Base-by-base conservation (phyloP, 1,139 yeast genomes). In the Lodderomyces theae region DNA sequence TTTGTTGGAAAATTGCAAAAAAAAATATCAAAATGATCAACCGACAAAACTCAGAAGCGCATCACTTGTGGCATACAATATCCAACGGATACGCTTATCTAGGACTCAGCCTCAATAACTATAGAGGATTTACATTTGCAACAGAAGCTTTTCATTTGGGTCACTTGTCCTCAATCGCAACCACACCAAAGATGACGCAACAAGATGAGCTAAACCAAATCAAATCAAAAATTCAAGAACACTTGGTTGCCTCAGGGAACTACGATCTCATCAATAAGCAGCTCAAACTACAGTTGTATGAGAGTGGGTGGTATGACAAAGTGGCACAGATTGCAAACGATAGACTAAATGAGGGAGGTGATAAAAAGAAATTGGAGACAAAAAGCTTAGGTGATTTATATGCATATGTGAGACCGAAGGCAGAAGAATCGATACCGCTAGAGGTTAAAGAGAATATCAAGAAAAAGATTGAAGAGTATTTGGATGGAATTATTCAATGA, bases 241-340 rank as follows among this genome's bases (percentile, higher is more conserved):
- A 81, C 52, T 72, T 88, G 35, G 79, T 87, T 4, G 75, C 83
- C 33, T 77, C 89, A 21, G 96, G 96, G 0, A 86, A 84, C 61
- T 88, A 87, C 60, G 92, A 86, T 48, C 64, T 69, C 49, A 80
- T 84, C 44, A 80, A 81, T 42, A 75, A 76, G 42, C 71, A 72
- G 41, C 65, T 89, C 44, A 80, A 81, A 51, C 72, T 82, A 42
- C 79, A 78, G 54, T 72, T 90, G 21, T 73, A 79, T 44, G 86
- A 86, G 55, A 73, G 82, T 2, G 97, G 97, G 6, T 90, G 97
- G 97, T 80, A 79, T 51, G 95, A 87, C 51, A 76, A 82, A 45
- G 80, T 89, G 24, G 72, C 79, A 41, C 77, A 72, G 39, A 52
- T 84, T 41, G 84, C 94, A 3, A 64, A 54, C 37, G 42, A 52